Conservation (phyloP, 164 flowering plant genomes). For the Chloranthus sessilifolius region DNA sequence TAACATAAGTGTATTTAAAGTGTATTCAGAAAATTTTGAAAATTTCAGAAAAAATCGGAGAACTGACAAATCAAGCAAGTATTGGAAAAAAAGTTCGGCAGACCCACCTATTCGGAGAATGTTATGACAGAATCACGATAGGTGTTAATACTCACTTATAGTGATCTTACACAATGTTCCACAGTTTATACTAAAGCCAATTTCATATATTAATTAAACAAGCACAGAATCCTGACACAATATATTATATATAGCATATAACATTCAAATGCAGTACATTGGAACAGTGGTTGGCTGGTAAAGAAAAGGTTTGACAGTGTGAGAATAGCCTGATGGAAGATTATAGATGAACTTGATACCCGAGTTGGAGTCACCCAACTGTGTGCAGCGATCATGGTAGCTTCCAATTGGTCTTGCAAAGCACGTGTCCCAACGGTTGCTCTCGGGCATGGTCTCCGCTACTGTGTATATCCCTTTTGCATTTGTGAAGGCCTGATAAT, state of each 20-base stretch:
- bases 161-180: too few relatives aligned
- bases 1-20: too few relatives aligned
- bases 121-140: too few relatives aligned
- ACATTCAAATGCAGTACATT: slow-evolving; percentile 53
- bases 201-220: too few relatives aligned
- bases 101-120: too few relatives aligned
- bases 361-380: slow-evolving; percentile 36
- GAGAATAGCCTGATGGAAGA: slow-evolving; percentile 76
- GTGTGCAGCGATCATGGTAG: slow-evolving; percentile 73
- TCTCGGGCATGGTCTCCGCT: slow-evolving; percentile 98
- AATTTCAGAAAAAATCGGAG: too few relatives aligned
- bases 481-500: slow-evolving; percentile 92
- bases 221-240: background rate
- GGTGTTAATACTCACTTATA: too few relatives aligned
- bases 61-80: too few relatives aligned
- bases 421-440: slow-evolving; percentile 91
- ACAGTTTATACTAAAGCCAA: too few relatives aligned
- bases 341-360: slow-evolving; percentile 82
- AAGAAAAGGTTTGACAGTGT: slow-evolving; percentile 66
- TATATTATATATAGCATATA: background rate
- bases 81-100: too few relatives aligned
- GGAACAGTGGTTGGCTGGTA: slow-evolving; percentile 60
- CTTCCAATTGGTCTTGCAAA: slow-evolving; percentile 89
- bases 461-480: slow-evolving; percentile 75
- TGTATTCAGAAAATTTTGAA: too few relatives aligned